Base-by-base conservation (phyloP, 2,329 filamentous ascomycete genomes). In the Huntiella moniliformis region DNA sequence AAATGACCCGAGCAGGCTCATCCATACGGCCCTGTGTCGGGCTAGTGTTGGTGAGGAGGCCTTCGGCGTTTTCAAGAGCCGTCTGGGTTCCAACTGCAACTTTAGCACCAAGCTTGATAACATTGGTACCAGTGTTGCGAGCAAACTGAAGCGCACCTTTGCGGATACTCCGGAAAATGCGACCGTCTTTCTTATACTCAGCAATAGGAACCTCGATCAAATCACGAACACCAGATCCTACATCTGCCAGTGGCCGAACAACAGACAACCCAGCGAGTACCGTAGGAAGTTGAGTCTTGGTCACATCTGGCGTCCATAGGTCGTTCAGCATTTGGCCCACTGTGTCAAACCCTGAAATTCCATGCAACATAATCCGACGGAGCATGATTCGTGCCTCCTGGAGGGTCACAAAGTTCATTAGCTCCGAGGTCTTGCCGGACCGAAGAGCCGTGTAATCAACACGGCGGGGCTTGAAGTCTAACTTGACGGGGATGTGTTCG, bases 391-490 rank as follows among this genome's bases (percentile, higher is more conserved):
- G 78, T 2, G 91, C 78, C 52, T 83, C 79, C 54, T 98, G 91
- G 1, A 98, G 73, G 11, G 88, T 82, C 52, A 98, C 73, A 58
- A 98, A 95, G 60, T 98, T 98, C 87, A 96, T 96, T 56, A 98
- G 93, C 59, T 98, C 91, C 0, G 85, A 93, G 0, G 91, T 96
- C 53, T 84, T 85, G 1, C 91, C 91, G 1, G 91, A 95, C 18
- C 87, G 78, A 3, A 98, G 71, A 3, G 87, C 87, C 0, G 79
- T 83, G 54, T 98, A 98, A 60, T 98, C 88, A 13, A 98, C 84
- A n/a, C 85, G 77, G 61, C 98, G 96, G 6, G 91, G 91, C 60
- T 98, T 98, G 64, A 98, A 98, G 61, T 98, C 91, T 3, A 77
- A 74, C 56, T 82, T 86, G 47, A 98, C 71, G 2, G 78, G 78